Evolutionary conservation across 2,329 filamentous ascomycete genomes (phyloP).

Genomic region (Cyphellophora europaea): DNA sequence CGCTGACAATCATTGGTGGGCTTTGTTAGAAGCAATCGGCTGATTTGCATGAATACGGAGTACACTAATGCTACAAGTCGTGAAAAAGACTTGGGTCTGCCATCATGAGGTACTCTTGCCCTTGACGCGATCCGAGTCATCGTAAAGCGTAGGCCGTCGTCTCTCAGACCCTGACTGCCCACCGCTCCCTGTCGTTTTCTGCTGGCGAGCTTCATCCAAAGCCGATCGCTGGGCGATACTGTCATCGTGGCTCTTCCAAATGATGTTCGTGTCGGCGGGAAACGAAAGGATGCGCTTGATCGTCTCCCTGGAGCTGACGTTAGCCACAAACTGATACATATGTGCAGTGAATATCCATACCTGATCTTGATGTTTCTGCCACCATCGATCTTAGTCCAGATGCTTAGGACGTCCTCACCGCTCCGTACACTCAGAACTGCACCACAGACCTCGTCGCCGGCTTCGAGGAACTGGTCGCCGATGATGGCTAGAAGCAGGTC

Average conservation of each 20-base stretch:
- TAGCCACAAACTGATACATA: conserved; percentile 9
- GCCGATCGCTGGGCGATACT: conserved; percentile 87
- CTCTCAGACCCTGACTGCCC: conserved; percentile 27
- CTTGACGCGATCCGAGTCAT: conserved; percentile 34
- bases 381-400: conserved; percentile 92
- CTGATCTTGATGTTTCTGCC: conserved; percentile 93
- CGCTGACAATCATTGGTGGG: too few relatives aligned
- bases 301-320: conserved; percentile 59
- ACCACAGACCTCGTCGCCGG: conserved; percentile 87
- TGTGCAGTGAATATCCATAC: conserved; percentile 41
- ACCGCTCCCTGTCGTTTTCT: conserved; percentile 50
- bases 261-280: conserved; percentile 78
- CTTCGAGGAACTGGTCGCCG: conserved; percentile 89
- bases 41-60: too few relatives aligned
- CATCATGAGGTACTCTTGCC: conserved; percentile 28
- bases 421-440: conserved; percentile 89
- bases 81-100: conserved; percentile 5
- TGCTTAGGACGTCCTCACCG: conserved; percentile 92
- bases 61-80: conserved; percentile 4
- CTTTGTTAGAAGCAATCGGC: too few relatives aligned
- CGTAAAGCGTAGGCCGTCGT: conserved; percentile 31
- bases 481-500: conserved; percentile 82
- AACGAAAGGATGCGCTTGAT: conserved; percentile 85
- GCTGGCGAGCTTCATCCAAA: conserved; percentile 83
- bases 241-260: conserved; percentile 94